Evolutionary conservation across 257 asterid species (phyloP).

Genomic region (Apocynum venetum): DNA sequence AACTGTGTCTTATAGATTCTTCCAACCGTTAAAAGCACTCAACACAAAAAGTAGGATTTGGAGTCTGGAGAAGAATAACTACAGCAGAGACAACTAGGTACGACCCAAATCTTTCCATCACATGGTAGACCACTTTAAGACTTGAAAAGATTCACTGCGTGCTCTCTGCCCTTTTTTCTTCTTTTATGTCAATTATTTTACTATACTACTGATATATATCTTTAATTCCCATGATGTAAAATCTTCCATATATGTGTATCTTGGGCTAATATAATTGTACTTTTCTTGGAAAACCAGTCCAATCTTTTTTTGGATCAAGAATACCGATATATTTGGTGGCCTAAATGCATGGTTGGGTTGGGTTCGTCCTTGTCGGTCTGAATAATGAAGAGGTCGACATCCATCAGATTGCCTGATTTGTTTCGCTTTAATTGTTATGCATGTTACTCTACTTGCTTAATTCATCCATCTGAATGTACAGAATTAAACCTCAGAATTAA

Average conservation of each 20-base stretch:
- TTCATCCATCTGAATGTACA: background rate
- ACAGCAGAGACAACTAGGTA: constrained; percentile 10
- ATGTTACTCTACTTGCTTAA: background rate
- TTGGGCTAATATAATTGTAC: background rate
- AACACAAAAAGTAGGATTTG: constrained; percentile 8
- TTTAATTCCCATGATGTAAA: constrained; percentile 1
- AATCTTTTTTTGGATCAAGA: background rate
- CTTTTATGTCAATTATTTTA: background rate
- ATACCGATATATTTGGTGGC: background rate
- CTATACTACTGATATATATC: background rate
- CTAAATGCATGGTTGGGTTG: background rate
- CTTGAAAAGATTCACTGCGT: too few species aligned
- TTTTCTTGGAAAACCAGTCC: constrained; percentile 3
- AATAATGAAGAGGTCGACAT: background rate
- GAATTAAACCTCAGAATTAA: too few species aligned
- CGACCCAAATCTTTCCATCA: constrained; percentile 16
- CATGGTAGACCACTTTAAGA: constrained; percentile 23
- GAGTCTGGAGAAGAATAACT: constrained; percentile 5
- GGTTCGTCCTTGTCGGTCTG: background rate
- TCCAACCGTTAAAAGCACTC: constrained; percentile 6
- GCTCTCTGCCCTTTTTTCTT: background rate
- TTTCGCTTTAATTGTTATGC: background rate
- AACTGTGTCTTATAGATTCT: constrained; percentile 11
- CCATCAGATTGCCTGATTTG: constrained; percentile 4
- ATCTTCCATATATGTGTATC: background rate